Evolutionary conservation across 371 early-diverging fungal genomes (phyloP), one percentile per base, ranked within the genome.

Genomic region (Batkoa obscura): DNA sequence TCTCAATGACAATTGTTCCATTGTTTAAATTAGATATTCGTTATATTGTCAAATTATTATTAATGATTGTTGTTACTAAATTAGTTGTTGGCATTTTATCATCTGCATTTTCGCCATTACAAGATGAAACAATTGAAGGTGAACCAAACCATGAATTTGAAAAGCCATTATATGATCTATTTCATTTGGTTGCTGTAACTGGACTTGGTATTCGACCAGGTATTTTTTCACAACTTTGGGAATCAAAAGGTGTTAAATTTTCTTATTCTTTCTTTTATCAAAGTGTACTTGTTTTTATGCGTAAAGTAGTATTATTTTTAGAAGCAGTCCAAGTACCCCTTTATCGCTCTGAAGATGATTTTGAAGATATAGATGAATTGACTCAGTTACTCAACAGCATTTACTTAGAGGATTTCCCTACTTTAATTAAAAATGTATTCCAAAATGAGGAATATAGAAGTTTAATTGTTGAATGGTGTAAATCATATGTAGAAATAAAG

Each of bases 301-400:
- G 56, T 12, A 55, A 55, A 17, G 5, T 47, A 2, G n/a, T 55
- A 5, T 12, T 55, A n/a, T 45, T 55, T 12, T 35, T 42, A 10
- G 43, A 55, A 6, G n/a, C 43, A 1, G n/a, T 15, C 23, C 56
- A 55, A 15, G 31, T 55, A 2, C 9, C 45, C 2, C n/a, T 55
- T 30, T 31, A 43, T 47, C 39, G 43, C 30, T 30, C 10, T 36
- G 46, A 43, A 5, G 32, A 15, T n/a, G 39, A 43, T 23, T 34
- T 55, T 5, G 56, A 55, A 15, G 46, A 45, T 13, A 47, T 47
- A n/a, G n/a, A n/a, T n/a, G n/a, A n/a, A n/a, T n/a, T n/a, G n/a
- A n/a, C n/a, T n/a, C n/a, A n/a, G n/a, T 37, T 50, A 13, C 31
- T 55, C 2, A 34, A 6, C 4, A 45, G 43, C 43, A 4, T 55